Evolutionary conservation across 1,284 basidiomycete genomes (phyloP), one percentile per base, ranked within the genome.

Genomic region (Malassezia obtusa): DNA sequence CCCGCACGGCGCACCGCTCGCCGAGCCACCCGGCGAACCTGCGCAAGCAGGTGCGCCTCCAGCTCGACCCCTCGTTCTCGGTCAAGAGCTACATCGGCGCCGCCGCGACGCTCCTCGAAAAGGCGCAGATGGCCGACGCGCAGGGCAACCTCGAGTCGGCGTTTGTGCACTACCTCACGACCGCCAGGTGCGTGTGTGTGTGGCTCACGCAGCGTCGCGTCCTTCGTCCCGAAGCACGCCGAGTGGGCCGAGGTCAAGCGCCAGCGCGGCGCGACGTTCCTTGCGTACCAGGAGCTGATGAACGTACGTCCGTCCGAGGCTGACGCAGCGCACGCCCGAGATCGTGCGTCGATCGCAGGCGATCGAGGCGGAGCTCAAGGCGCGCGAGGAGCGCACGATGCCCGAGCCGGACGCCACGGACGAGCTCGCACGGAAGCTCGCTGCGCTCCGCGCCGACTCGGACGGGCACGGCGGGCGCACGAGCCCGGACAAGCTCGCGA

Each of bases 141-240:
- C 65, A 67, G 50, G 67, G 60, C n/a, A 60, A 68, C 45, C 52
- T 72, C 32, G 71, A 72, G 45, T 56, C 63, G 17, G 71, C 71
- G 26, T 73, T 73, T 46, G 67, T 73, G 57, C 71, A 72, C 60
- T 73, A 73, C 43, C 61, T 72, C 50, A 73, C 70, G 51, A 62
- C 67, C 0, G 70, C 70, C 37, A 62, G 60, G 55, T 57, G 38
- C 17, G 55, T 57, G 11, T 12, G 14, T n/a, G 28, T n/a, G 37
- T 36, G 21, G n/a, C 28, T 45, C 11, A 44, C 15, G 9, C 30
- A 60, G 59, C 30, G 67, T 71, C 36, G 65, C 65, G 3, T 61
- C 67, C 8, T 68, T 66, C 46, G 68, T 71, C 48, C 60, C 67
- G 15, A 71, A 68, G 52, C 68, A 70, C 47, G 57, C 65, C 40